These are phyloP conservation scores for Trichothecium roseum DNA, from an alignment of 2,329 filamentous ascomycete species.

Conservation along the genomic window DNA sequence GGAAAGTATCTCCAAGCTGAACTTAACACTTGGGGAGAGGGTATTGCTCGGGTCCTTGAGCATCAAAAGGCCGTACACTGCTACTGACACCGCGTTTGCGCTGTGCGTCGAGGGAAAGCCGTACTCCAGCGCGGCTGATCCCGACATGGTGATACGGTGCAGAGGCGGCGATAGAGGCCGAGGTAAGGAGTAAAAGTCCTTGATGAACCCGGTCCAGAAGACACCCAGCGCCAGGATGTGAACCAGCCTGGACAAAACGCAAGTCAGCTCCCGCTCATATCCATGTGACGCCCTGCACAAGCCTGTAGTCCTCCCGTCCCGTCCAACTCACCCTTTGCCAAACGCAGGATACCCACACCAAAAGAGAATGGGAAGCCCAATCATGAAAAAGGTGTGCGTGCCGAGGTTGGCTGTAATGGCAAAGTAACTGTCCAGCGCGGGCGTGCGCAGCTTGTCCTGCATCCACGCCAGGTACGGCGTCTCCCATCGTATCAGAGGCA, in stretches of 20 bases:
- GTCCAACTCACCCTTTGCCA: constrained; percentile 65
- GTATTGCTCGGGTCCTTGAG: constrained; percentile 56
- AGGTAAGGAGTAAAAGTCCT: constrained; percentile 87
- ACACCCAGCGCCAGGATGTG: constrained; percentile 71
- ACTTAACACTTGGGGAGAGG: constrained; percentile 45
- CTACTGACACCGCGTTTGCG: constrained; percentile 91
- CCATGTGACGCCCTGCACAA: background rate
- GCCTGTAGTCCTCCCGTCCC: constrained; percentile 6
- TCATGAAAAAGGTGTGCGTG: constrained; percentile 98
- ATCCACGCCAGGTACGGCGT: constrained; percentile 86
- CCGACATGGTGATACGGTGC: constrained; percentile 94
- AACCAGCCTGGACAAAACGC: constrained; percentile 39
- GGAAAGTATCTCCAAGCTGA: constrained; percentile 55
- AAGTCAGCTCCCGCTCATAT: background rate
- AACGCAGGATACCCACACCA: constrained; percentile 86
- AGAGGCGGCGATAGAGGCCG: constrained; percentile 86
- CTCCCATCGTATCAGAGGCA: constrained; percentile 87
- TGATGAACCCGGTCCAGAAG: constrained; percentile 85
- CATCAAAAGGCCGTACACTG: constrained; percentile 68
- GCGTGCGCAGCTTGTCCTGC: constrained; percentile 70
- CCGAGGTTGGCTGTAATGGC: constrained; percentile 92
- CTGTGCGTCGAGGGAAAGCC: constrained; percentile 96
- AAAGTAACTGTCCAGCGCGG: constrained; percentile 89
- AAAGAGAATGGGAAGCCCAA: constrained; percentile 86
- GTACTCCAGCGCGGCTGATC: constrained; percentile 88